Evolutionary conservation across 2,329 filamentous ascomycete species (phyloP), one percentile per base, ranked within the genome.

Genomic region (Pseudogymnoascus sp.): DNA sequence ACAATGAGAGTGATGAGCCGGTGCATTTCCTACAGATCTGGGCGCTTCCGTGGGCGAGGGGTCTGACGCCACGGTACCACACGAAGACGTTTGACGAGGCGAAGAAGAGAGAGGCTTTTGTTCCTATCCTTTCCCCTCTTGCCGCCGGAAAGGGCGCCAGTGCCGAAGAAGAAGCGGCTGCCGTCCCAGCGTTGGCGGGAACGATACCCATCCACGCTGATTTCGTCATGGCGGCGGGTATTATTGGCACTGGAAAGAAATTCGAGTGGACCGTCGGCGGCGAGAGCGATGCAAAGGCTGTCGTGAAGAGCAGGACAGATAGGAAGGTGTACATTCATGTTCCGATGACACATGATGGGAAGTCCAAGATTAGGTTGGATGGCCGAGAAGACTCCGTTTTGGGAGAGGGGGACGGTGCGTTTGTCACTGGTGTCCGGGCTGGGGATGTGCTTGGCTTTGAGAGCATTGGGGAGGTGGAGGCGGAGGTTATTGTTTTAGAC

Each of bases 1-100:
- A 87, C 75, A 94, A 93, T 74, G 86, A 94, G 74, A 85, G 90
- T 71, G 72, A 76, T 60, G 75, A 80, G 12, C 83, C 89, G 47
- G 88, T 90, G 11, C 90, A 95, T 71, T 95, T 95, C 71, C 76
- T 96, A 35, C 91, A 96, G 74, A 95, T 96, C 68, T 96, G 90
- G 91, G 90, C 87, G 1, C 77, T 90, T 58, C 90, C 90, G 0
- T 92, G 90, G 82, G 85, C 85, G 72, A 76, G 80, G 20, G 87
- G 89, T 0, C 78, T 96, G 57, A 79, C 80, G 53, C 91, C 91
- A 1, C 80, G 82, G 38, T 96, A 96, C 71, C 88, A 91, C 73
- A 94, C 89, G 4, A 80, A 79, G 63, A 82, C 83, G 64, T 95
- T 91, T 67, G 75, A 78, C 58, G 90, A 95, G 57, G 87, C 85